A percentile compares a stretch with the other conserved stretches of the same genome.
phyloP scores from a whole-genome alignment of 2,329 filamentous ascomycete species.

The Colletotrichum melonis region DNA sequence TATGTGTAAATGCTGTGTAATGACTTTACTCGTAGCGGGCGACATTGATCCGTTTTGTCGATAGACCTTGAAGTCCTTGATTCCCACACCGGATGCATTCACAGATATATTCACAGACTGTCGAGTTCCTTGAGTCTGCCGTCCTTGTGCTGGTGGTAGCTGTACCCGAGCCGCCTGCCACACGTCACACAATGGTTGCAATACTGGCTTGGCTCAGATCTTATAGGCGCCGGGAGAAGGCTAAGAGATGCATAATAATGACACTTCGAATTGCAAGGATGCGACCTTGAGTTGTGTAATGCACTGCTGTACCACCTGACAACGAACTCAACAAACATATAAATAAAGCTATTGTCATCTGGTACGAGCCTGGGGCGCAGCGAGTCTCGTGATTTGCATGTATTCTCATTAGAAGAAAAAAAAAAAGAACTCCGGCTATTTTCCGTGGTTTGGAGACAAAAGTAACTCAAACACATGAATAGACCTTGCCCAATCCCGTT shows the following conservation, averaged over 20 bases:
- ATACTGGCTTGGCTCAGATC: conserved; percentile 10
- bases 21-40: background rate
- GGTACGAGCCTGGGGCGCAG: no score
- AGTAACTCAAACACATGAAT: conserved; percentile 15
- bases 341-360: background rate
- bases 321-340: background rate
- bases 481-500: conserved; percentile 12
- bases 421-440: conserved; percentile 25
- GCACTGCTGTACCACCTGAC: background rate
- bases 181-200: background rate
- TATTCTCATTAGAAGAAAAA: conserved; percentile 17
- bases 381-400: background rate
- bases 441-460: conserved; percentile 14
- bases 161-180: background rate
- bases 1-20: background rate
- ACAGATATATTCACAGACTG: no score
- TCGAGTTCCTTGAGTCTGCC: background rate
- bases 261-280: conserved; percentile 9
- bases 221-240: background rate
- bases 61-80: background rate
- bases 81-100: no score
- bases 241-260: background rate
- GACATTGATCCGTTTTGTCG: background rate
- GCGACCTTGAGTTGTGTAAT: background rate
- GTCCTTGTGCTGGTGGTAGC: background rate